Base-by-base conservation (phyloP, 169 alveolate species). In the Eimeria falciformis region DNA sequence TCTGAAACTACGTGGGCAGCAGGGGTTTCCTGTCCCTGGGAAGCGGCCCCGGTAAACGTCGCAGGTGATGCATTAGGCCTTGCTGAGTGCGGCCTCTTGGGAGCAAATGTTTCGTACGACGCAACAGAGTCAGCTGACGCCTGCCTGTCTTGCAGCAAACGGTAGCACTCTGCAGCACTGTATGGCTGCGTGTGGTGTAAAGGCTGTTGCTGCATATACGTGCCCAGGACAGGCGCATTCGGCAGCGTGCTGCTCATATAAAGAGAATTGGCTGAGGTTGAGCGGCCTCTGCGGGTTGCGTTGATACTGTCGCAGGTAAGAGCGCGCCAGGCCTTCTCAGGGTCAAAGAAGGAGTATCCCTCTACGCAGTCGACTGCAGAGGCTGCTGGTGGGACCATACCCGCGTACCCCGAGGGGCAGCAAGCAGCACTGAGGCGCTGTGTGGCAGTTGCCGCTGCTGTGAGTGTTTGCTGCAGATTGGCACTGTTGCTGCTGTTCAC, bases 81-180 rank as follows among this genome's bases (percentile, higher is more conserved):
- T 17, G 85, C 7, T 21, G 85, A 40, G 45, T 25, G 62, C 17
- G 85, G 85, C 29, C 45, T 37, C 85, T 46, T 75, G 66, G 85
- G 85, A 0, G 85, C 85, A 18, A 75, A 75, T 2, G 85, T 75
- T 5, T 75, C 85, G 29, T 40, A 75, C 14, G 85, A 75, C 33
- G 85, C 85, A 18, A 75, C 85, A 3, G 85, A 40, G 40, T 75
- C 85, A 4, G 65, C 65, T 5, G 85, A 75, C 23, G 25, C 62
- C 55, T 75, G 65, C 55, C 85, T 11, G 65, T 50, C 55, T 25
- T 75, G 85, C 85, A 75, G 66, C 21, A 75, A 65, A 65, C 85
- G 85, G 85, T 40, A 75, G 85, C 85, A 75, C 45, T 75, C 85
- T 43, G 85, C 85, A 17, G 85, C 85, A 47, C 46, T 75, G 85